Evolutionary conservation across 179 eudicot species (phyloP).

Genomic region (Silene coronaria): DNA sequence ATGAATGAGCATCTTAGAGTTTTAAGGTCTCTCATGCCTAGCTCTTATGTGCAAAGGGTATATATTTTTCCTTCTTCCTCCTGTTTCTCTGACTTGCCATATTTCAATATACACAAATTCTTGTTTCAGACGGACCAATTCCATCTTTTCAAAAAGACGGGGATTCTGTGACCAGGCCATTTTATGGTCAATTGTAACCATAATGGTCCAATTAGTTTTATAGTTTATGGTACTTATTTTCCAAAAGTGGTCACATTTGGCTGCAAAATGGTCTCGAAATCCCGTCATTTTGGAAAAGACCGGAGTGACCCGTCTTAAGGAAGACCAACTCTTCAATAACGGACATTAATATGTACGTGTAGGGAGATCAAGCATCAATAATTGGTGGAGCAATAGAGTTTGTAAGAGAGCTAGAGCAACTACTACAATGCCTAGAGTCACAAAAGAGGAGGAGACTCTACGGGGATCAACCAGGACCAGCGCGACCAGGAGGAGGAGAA

Average conservation of each 20-base stretch:
- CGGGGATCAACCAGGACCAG: constrained; percentile 45
- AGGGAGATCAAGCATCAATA: constrained; percentile 99
- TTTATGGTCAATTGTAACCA: too few species aligned
- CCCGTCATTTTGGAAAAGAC: too few species aligned
- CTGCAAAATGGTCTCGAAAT: too few species aligned
- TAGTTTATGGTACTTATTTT: too few species aligned
- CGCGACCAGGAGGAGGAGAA: constrained; percentile 33
- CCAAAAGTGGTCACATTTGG: too few species aligned
- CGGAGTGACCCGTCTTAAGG: too few species aligned
- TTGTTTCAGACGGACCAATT: too few species aligned
- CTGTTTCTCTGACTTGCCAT: background rate
- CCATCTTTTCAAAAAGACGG: too few species aligned
- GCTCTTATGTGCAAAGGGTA: constrained; percentile 94
- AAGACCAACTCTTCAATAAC: too few species aligned
- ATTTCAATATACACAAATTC: too few species aligned
- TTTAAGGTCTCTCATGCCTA: constrained; percentile 91
- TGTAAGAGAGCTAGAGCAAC: constrained; percentile 87
- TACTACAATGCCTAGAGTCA: constrained; percentile 88
- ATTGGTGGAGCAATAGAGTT: constrained; percentile 95
- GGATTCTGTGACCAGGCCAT: too few species aligned
- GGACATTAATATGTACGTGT: background rate
- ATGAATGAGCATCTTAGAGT: constrained; percentile 96
- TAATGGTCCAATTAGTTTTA: too few species aligned
- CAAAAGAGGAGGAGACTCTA: constrained; percentile 67
- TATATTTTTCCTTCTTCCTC: constrained; percentile 7